phyloP scores from a whole-genome alignment of 176 grass and related monocot species.

The Triticum monococcum region DNA sequence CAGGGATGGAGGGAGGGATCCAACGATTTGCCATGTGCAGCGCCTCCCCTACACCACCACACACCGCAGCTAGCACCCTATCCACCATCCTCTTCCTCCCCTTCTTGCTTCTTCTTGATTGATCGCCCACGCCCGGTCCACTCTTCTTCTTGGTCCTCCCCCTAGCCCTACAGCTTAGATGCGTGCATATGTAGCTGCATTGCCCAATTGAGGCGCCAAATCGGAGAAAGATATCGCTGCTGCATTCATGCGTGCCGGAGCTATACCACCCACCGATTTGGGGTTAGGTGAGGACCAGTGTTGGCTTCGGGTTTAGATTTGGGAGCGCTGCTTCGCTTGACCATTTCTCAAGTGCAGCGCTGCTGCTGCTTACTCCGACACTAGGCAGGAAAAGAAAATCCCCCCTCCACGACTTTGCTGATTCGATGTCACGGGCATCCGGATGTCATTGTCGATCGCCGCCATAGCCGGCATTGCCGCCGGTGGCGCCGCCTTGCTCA shows the following conservation, averaged over 20 bases:
- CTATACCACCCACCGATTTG: constrained; percentile 30
- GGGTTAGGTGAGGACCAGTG: constrained; percentile 34
- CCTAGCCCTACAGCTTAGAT: neutral
- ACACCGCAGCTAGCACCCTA: constrained; percentile 29
- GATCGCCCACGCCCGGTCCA: constrained; percentile 15
- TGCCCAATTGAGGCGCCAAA: constrained; percentile 29
- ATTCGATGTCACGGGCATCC: constrained; percentile 84
- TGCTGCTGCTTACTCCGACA: constrained; percentile 7
- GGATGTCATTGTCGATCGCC: constrained; percentile 73
- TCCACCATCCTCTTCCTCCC: neutral
- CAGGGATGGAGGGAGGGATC: constrained; percentile 14
- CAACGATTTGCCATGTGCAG: constrained; percentile 30
- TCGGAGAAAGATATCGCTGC: constrained; percentile 18
- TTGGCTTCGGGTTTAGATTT: neutral
- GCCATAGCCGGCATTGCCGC: constrained; percentile 72
- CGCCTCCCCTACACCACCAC: neutral
- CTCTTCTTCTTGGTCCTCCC: neutral
- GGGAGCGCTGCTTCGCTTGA: constrained; percentile 12
- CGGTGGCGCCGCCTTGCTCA: constrained; percentile 48
- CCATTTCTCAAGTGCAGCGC: neutral
- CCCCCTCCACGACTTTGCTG: constrained; percentile 24
- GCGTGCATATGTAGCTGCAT: constrained; percentile 23
- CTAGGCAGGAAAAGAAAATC: neutral
- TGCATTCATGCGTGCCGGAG: constrained; percentile 42
- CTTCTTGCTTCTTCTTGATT: neutral